Percentiles rank a stretch among this genome's conserved stretches.
Evolutionary conservation across 2,329 filamentous ascomycete species (phyloP).

Genomic region (Botrytis squamosa): DNA sequence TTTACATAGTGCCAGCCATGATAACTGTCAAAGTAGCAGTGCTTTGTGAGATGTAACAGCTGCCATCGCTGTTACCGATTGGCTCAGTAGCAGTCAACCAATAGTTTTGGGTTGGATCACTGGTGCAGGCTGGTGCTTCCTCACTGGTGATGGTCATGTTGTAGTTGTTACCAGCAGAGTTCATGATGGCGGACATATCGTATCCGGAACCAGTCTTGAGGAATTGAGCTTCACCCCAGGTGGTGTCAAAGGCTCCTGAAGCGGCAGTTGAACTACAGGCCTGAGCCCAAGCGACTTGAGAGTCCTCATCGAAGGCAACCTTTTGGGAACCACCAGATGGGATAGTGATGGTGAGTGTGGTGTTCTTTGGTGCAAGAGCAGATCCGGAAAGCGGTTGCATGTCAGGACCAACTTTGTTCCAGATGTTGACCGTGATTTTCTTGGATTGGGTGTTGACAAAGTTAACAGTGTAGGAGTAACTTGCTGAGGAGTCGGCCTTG

Average conservation of each 20-base stretch:
- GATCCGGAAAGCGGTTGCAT: slow-evolving; percentile 28
- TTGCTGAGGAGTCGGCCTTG: slow-evolving; percentile 27
- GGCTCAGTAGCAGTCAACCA: slow-evolving; percentile 34
- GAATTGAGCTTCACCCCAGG: slow-evolving; percentile 37
- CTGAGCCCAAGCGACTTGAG: slow-evolving; percentile 34
- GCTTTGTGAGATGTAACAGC: slow-evolving; percentile 33
- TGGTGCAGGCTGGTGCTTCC: slow-evolving; percentile 33
- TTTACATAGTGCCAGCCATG: slow-evolving; percentile 34
- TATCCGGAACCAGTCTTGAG: slow-evolving; percentile 33
- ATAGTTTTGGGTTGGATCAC: slow-evolving; percentile 34
- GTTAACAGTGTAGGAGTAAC: slow-evolving; percentile 33
- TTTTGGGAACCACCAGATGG: slow-evolving; percentile 29
- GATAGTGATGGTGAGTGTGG: slow-evolving; percentile 34
- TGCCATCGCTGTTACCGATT: slow-evolving; percentile 35
- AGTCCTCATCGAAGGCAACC: slow-evolving; percentile 35
- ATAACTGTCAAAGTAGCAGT: slow-evolving; percentile 30
- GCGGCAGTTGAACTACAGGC: slow-evolving; percentile 19
- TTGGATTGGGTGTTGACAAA: slow-evolving; percentile 32
- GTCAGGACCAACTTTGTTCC: slow-evolving; percentile 35
- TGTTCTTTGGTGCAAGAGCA: slow-evolving; percentile 31
- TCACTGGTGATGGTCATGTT: slow-evolving; percentile 35
- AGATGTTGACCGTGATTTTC: slow-evolving; percentile 33
- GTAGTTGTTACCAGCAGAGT: slow-evolving; percentile 35
- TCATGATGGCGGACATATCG: slow-evolving; percentile 38
- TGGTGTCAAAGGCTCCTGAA: slow-evolving; percentile 33